These are phyloP conservation scores for Aquilaria yunnanensis DNA, from an alignment of 345 rosid genomes.

Conservation along the genomic window DNA sequence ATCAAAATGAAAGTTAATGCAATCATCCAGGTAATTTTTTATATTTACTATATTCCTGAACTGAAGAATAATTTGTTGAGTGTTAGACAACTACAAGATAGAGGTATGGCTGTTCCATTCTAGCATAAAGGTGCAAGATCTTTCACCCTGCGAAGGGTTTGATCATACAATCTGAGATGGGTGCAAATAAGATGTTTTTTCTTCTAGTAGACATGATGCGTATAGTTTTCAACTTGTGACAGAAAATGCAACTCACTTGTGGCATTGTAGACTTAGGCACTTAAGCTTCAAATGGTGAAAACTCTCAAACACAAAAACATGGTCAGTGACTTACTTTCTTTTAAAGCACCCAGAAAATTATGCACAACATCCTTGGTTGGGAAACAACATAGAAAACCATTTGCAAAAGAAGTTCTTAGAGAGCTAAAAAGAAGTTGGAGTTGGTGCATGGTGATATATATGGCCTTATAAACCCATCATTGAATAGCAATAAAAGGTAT, in stretches of 20 bases:
- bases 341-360: background rate
- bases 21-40: background rate
- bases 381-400: background rate
- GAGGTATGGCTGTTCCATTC: background rate
- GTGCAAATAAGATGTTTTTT: background rate
- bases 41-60: constrained; percentile 6
- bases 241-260: background rate
- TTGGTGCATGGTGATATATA: constrained; percentile 7
- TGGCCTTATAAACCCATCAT: constrained; percentile 5
- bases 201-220: background rate
- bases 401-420: constrained; percentile 2
- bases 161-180: constrained; percentile 1
- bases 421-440: constrained; percentile 2
- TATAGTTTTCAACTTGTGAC: background rate
- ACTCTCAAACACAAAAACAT: background rate
- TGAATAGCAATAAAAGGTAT: constrained; percentile 10
- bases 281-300: constrained; percentile 7
- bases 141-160: constrained; percentile 2
- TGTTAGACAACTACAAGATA: background rate
- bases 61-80: constrained; percentile 2
- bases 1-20: no score
- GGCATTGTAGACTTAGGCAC: constrained; percentile 10
- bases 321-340: constrained; percentile 10
- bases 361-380: background rate
- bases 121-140: background rate